Percentiles rank a stretch among this genome's conserved stretches.
Evolutionary conservation across 768 basidiomycete species (phyloP).

Genomic region (Termitomyces sp.): DNA sequence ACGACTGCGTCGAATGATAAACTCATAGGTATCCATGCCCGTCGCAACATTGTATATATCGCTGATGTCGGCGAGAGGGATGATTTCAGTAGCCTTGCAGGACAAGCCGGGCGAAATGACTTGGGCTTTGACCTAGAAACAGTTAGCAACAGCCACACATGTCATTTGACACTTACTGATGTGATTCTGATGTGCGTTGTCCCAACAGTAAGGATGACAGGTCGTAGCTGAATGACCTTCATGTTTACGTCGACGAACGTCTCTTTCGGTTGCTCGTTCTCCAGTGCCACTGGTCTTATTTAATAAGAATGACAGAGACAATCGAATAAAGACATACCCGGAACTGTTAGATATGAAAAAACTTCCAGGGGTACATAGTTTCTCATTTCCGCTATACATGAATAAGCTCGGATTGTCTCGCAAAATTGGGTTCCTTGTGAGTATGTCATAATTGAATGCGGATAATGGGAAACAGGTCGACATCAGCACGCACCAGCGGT

Average conservation of each 20-base stretch:
- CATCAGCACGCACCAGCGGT: conserved; percentile 35
- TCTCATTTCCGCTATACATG: conserved; percentile 56
- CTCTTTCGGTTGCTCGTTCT: conserved; percentile 46
- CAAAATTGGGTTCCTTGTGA: conserved; percentile 47
- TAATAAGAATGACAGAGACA: background rate
- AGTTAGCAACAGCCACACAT: background rate
- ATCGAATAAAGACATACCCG: conserved; percentile 37
- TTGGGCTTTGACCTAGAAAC: conserved; percentile 57
- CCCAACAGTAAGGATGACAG: conserved; percentile 65
- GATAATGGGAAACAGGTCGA: background rate
- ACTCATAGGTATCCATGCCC: conserved; percentile 69
- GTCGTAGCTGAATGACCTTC: conserved; percentile 64
- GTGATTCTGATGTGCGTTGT: conserved; percentile 71
- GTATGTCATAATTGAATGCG: background rate
- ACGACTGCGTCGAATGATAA: conserved; percentile 70
- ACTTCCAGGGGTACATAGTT: conserved; percentile 47
- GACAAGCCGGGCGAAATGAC: conserved; percentile 62
- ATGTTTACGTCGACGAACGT: conserved; percentile 61
- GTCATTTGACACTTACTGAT: conserved; percentile 43
- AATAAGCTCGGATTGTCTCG: conserved; percentile 51
- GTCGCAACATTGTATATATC: conserved; percentile 82
- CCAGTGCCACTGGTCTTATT: conserved; percentile 44
- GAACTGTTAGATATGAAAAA: conserved; percentile 42
- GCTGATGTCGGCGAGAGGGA: conserved; percentile 75
- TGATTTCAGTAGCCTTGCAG: conserved; percentile 79